Evolutionary conservation across 805 yeast species (phyloP), one percentile per base, ranked within the genome.

Genomic region (Wickerhamomyces hampshirensis): DNA sequence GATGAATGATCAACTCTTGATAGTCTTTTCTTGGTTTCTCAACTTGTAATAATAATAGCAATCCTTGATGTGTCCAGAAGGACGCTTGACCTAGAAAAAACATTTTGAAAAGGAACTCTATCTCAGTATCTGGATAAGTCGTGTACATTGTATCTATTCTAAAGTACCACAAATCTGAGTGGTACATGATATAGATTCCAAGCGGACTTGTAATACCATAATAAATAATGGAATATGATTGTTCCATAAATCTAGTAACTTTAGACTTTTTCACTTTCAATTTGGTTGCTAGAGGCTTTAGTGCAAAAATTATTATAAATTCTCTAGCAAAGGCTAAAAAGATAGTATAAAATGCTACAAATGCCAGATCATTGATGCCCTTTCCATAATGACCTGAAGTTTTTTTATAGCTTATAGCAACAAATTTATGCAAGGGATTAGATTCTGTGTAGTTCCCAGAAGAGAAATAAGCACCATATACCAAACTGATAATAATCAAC

Each of bases 21-120:
- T 79, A 88, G 59, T 91, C 98, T 60, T 86, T 88, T 60, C 98
- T 75, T 39, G 96, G 97, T 58, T 85, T 85, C 62, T 91, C 98
- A 43, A 91, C 69, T 60, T 83, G 95, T 47, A 93, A 68, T 32
- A 76, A 64, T 44, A 91, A 68, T 18, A 91, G 84, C 31, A 84
- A 77, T 1, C 93, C 80, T 64, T 91, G 98, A 66, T 91, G 98
- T 17, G 86, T 79, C 98, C 98, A 91, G 61, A 86, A 91, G 5
- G 96, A 83, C 5, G 97, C 96, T 65, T 91, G 98, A 29, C 84
- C 77, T 41, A 91, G 68, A 57, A 91, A 93, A 56, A 82, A 93
- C 8, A 77, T 59, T 63, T 91, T 91, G 65, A 84, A 82, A 39
- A 69, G 66, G 42, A 65, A 71, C 38, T 73, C 80, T 53, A 84